Base-by-base conservation (phyloP, 139 green algal species). In the Monoraphidium neglectum region DNA sequence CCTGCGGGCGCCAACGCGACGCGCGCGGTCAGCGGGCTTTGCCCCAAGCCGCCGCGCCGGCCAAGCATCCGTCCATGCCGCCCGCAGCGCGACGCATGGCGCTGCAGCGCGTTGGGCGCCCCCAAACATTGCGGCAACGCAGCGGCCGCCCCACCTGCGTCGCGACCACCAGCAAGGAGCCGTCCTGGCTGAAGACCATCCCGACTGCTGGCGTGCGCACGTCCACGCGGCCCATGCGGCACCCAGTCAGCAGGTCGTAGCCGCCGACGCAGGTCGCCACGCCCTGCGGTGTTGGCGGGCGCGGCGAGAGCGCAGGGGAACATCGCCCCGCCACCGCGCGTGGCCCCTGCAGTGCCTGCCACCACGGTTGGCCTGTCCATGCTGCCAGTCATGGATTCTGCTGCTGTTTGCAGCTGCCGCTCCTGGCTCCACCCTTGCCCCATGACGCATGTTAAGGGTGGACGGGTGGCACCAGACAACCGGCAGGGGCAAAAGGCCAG, bases 181-280 rank as follows among this genome's bases (percentile, higher is more conserved):
- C 80, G n/a, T 84, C 80, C n/a, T 70, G 77, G 18, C 72, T 73
- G 57, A 85, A 89, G 28, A 46, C 35, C 70, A 89, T 70, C 33
- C 77, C 80, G 23, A 89, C 61, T 3, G 80, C 28, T 23, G 77
- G 49, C 0, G 74, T 74, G 10, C 66, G 59, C 16, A 89, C 33
- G 61, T 89, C 84, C n/a, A 89, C 68, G 1, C 84, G 77, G 6
- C 84, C 84, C 57, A 85, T 12, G 12, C 84, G 68, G 2, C 64
- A 67, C 43, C 74, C 69, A 3, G 38, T 68, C 24, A 83, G 70
- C 35, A 89, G 33, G 62, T 89, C 84, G 36, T 80, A 84, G 30
- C 80, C 80, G 10, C 79, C 80, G 5, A 89, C 57, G 56, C 71
- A 86, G 13, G 67, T 77, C 21, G 56, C 56, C 1, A 84, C 68